Evolutionary conservation across 805 yeast species (phyloP).

Genomic region (Pichia paraexigua): DNA sequence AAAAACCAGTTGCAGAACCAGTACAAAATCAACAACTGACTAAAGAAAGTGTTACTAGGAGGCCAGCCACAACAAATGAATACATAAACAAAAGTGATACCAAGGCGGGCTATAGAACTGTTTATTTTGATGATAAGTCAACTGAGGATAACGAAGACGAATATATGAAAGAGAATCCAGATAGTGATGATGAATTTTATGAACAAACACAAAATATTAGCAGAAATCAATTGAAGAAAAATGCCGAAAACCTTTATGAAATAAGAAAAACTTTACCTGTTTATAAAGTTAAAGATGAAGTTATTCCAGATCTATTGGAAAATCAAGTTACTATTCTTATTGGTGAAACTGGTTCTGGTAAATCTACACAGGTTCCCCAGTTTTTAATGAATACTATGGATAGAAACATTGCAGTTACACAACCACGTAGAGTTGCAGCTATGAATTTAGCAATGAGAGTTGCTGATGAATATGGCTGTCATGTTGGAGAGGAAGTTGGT

Average conservation of each 20-base stretch:
- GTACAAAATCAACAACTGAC: not conserved
- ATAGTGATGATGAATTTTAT: constrained; percentile 19
- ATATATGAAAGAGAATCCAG: constrained; percentile 9
- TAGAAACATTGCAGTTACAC: constrained; percentile 77
- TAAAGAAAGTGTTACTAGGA: not conserved
- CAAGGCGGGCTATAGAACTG: constrained; percentile 4
- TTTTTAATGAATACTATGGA: constrained; percentile 51
- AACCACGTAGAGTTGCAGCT: constrained; percentile 97
- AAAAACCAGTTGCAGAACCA: not conserved
- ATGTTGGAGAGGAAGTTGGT: constrained; percentile 77
- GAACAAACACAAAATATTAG: constrained; percentile 1
- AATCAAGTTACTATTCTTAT: constrained; percentile 72
- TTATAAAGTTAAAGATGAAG: constrained; percentile 57
- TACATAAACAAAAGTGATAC: not conserved
- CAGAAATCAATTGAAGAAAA: constrained; percentile 28
- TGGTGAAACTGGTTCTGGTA: constrained; percentile 98
- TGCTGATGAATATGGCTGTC: constrained; percentile 75
- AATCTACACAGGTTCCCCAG: constrained; percentile 95
- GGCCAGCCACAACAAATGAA: not conserved
- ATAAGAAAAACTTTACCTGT: constrained; percentile 64
- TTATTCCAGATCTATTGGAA: constrained; percentile 44
- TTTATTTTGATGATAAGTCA: constrained; percentile 23
- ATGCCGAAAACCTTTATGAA: constrained; percentile 37
- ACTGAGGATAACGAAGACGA: constrained; percentile 16
- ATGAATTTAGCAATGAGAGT: constrained; percentile 90